Conservation (phyloP, 331 rosid genomes). For the Arachis monticola region DNA sequence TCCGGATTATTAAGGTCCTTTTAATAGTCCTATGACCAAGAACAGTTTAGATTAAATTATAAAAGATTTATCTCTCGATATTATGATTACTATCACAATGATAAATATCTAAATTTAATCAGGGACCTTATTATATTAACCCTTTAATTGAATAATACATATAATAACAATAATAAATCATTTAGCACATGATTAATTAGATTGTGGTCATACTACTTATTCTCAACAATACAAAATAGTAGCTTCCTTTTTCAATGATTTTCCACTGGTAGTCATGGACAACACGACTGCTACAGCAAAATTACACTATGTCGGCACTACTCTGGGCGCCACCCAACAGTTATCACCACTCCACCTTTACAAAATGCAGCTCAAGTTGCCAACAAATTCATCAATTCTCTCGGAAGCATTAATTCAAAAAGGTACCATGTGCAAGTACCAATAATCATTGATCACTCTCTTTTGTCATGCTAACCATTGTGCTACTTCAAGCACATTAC, state of each 20-base stretch:
- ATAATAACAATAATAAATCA: too few relatives aligned
- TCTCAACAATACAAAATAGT: constrained; percentile 40
- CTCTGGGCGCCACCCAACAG: constrained; percentile 49
- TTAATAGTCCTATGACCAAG: too few relatives aligned
- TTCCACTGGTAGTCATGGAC: constrained; percentile 63
- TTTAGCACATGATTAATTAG: too few relatives aligned
- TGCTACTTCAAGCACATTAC: constrained; percentile 74
- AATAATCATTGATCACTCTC: constrained; percentile 54
- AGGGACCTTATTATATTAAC: too few relatives aligned
- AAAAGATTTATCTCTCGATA: too few relatives aligned
- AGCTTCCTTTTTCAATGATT: constrained; percentile 74
- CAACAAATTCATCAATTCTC: constrained; percentile 54
- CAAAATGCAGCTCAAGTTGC: constrained; percentile 72
- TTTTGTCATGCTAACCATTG: constrained; percentile 79
- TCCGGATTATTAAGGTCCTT: too few relatives aligned
- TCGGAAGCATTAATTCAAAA: constrained; percentile 67
- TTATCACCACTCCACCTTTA: constrained; percentile 62
- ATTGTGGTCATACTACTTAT: too few relatives aligned
- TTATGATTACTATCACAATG: too few relatives aligned
- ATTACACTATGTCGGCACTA: constrained; percentile 61
- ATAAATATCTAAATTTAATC: too few relatives aligned
- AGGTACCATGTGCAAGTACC: constrained; percentile 68
- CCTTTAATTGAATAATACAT: too few relatives aligned
- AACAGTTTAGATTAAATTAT: too few relatives aligned
- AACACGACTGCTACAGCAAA: constrained; percentile 75